Evolutionary conservation across 1,139 yeast species (phyloP), one percentile per base, ranked within the genome.

Genomic region (Geotrichum aggregatum): DNA sequence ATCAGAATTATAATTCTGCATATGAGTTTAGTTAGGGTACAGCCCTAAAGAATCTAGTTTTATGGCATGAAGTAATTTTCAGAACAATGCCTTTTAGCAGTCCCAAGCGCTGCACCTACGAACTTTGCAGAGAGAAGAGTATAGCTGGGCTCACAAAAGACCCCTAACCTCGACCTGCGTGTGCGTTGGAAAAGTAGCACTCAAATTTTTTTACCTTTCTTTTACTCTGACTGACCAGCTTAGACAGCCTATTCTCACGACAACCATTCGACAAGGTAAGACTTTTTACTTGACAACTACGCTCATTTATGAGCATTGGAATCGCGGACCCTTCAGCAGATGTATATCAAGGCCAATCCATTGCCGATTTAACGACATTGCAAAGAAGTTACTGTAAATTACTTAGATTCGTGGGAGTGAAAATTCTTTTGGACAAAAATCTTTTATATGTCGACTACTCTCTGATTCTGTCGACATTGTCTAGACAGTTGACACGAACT

Each of bases 221-320:
- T 45, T 45, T 48, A 22, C 44, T 45, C 36, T 41, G 49, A 45
- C 49, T 45, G 45, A 30, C 44, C 52, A 49, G 52, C 52, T 44
- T 44, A 44, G 47, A 40, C 53, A 40, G 53, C 49, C 53, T 44
- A 45, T 50, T 50, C 33, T 45, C 53, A 39, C 49, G 53, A 49
- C 52, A 50, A 44, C 49, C 49, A 50, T 50, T 49, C 47, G 53
- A 50, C 53, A 50, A 50, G 53, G 53, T 50, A 50, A 50, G 53
- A 44, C 11, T 18, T n/a, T 34, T 34, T 34, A 8, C 28, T 24
- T 24, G 28, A 24, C 5, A 24, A 5, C 5, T 24, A 24, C 28
- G 8, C 28, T 5, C 28, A 24, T 24, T 8, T 8, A 24, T 24
- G 28, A 24, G 28, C 8, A 24, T 5, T 24, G 8, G 28, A 5